Conservation (phyloP, 257 asterid species). For the Anisodus acutangulus region DNA sequence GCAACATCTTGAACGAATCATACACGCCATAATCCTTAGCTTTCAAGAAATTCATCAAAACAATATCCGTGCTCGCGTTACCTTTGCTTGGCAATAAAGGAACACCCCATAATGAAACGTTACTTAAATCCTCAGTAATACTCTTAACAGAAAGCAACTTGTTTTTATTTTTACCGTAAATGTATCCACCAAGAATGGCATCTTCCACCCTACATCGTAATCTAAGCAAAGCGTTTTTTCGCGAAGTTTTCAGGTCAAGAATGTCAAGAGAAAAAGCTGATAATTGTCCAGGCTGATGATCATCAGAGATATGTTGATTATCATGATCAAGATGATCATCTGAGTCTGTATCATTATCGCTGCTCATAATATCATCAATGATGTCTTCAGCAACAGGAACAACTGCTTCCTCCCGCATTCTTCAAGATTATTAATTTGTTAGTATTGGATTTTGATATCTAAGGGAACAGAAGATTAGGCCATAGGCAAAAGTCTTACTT, state of each 20-base stretch:
- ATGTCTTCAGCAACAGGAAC: slow-evolving; percentile 8
- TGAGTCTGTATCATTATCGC: background rate
- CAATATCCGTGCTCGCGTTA: slow-evolving; percentile 50
- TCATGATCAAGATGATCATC: background rate
- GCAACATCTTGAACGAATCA: slow-evolving; percentile 60
- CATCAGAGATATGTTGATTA: slow-evolving; percentile 21
- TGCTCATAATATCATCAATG: background rate
- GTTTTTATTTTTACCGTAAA: slow-evolving; percentile 40
- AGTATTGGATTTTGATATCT: background rate
- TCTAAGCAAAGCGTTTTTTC: slow-evolving; percentile 50
- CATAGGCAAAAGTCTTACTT: background rate
- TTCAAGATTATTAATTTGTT: slow-evolving; percentile 27
- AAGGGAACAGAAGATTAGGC: background rate
- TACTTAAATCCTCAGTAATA: slow-evolving; percentile 30
- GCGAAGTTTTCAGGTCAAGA: slow-evolving; percentile 28
- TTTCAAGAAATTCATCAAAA: slow-evolving; percentile 65
- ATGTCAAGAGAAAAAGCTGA: background rate
- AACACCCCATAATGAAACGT: slow-evolving; percentile 66
- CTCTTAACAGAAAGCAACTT: slow-evolving; percentile 13
- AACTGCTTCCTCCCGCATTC: slow-evolving; percentile 25
- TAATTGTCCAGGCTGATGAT: background rate
- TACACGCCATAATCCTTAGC: slow-evolving; percentile 58
- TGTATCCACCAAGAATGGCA: slow-evolving; percentile 56
- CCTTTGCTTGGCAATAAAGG: slow-evolving; percentile 61
- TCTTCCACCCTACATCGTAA: slow-evolving; percentile 65